Evolutionary conservation across 2,329 filamentous ascomycete genomes (phyloP).

Genomic region (Verticillium tricorpus): DNA sequence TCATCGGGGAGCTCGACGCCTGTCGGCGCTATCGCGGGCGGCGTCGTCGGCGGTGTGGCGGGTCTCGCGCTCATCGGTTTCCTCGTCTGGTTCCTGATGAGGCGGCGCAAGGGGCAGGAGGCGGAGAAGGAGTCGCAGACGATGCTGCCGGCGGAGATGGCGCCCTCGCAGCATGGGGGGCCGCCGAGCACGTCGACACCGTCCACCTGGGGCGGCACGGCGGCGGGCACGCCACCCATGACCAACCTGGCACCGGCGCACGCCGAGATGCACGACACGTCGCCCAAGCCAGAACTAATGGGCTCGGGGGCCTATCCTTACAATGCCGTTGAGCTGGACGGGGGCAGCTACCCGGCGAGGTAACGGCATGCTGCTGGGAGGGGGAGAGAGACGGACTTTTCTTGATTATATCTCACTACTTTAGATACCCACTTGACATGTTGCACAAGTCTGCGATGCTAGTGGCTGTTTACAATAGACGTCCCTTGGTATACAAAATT

Average conservation of each 20-base stretch:
- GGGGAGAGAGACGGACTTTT: neutral
- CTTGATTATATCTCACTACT: neutral
- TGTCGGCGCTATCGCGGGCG: constrained; percentile 41
- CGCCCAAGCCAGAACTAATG: constrained; percentile 5
- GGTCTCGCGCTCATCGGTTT: constrained; percentile 34
- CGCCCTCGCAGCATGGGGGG: constrained; percentile 9
- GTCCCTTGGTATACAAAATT: too few species aligned
- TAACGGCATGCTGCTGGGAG: neutral
- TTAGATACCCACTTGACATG: too few species aligned
- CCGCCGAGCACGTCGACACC: constrained; percentile 4
- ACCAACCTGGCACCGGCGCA: neutral
- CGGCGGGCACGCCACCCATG: constrained; percentile 5
- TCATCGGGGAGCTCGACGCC: constrained; percentile 22
- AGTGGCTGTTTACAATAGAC: too few species aligned
- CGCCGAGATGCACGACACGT: constrained; percentile 5
- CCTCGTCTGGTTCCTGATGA: constrained; percentile 35
- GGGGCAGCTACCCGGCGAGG: neutral
- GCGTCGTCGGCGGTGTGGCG: constrained; percentile 40
- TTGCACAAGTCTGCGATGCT: too few species aligned
- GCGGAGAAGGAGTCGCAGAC: constrained; percentile 13
- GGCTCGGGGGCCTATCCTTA: constrained; percentile 1
- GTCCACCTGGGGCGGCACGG: neutral
- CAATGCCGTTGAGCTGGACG: constrained; percentile 10
- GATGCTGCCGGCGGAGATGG: constrained; percentile 3
- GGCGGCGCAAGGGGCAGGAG: constrained; percentile 24